These are phyloP conservation scores for Dissophora globulifera DNA, from an alignment of 192 early-diverging fungal genomes.

Conservation along the genomic window DNA sequence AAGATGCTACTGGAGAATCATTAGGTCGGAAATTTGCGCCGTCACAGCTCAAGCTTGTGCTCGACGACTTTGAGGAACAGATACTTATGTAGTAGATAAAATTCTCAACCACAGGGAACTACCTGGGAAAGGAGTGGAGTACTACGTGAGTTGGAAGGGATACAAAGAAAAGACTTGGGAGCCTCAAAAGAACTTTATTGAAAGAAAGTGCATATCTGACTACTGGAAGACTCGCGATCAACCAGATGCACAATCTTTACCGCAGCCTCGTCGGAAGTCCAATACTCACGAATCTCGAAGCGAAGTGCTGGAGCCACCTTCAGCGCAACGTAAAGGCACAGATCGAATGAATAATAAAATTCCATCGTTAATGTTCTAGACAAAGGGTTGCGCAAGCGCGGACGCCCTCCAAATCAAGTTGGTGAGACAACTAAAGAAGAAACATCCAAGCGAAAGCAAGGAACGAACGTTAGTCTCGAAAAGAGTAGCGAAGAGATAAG, in stretches of 20 bases:
- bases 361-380: neutral
- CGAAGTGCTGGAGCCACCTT: neutral
- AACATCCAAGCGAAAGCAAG: neutral
- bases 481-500: neutral
- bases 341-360: neutral
- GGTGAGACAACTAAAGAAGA: too few relatives aligned
- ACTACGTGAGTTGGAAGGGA: slow-evolving; percentile 7
- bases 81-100: slow-evolving; percentile 3
- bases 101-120: slow-evolving; percentile 4
- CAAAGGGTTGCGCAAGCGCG: neutral
- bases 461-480: neutral
- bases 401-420: neutral
- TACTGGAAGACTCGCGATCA: slow-evolving; percentile 13
- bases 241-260: neutral
- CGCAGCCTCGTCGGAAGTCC: slow-evolving; percentile 7
- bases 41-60: slow-evolving; percentile 11
- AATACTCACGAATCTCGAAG: neutral
- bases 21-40: slow-evolving; percentile 5
- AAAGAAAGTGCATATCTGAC: slow-evolving; percentile 3
- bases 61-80: slow-evolving; percentile 11
- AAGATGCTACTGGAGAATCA: slow-evolving; percentile 1
- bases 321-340: slow-evolving; percentile 8
- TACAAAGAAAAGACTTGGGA: slow-evolving; percentile 4
- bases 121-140: slow-evolving; percentile 4
- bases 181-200: slow-evolving; percentile 12